Evolutionary conservation across 345 rosid genomes (phyloP), one percentile per base, ranked within the genome.

Genomic region (Eucalyptus tenuipes): DNA sequence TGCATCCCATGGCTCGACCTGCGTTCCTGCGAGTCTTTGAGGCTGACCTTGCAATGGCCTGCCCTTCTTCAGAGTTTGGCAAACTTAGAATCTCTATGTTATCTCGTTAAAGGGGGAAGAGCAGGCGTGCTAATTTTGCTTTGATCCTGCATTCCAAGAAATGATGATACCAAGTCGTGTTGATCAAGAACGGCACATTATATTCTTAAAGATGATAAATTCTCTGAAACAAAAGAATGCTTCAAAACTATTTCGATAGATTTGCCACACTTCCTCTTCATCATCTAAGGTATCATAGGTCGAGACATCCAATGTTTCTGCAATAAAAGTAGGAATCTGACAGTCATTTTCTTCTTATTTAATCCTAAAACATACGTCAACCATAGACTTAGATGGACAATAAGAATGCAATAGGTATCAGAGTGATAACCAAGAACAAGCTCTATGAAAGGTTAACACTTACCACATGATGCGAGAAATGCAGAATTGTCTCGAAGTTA

Each of bases 21-120:
- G 40, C 64, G 45, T 42, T 81, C 86, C 6, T 18, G 91, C 49
- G 91, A 50, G 6, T 93, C 96, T 86, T 95, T 91, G 5, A 86
- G 7, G 16, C 68, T 81, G 37, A 90, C 88, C 20, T 92, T 90
- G 87, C 99, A 96, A 6, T 50, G 96, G 15, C 92, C 90, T 8
- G 98, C 99, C 89, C 37, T 92, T 91, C 91, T 96, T 94, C 99
- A 96, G 27, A 95, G 89, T 79, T 95, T 94, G 6, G 91, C 13
- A 90, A 97, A 93, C 91, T 91, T 95, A 1, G 96, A 96, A 87
- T 93, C 98, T 45, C 93, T 88, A 91, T 91, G 95, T 93, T 97
- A 95, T 93, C 97, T 93, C 37, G 98, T 97, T 49, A 94, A 91
- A 12, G 99, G 98, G 88, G 97, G 98, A 66, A 95, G 93, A 48